Conservation (phyloP, 768 basidiomycete species). For the Hypholoma fasciculare region DNA sequence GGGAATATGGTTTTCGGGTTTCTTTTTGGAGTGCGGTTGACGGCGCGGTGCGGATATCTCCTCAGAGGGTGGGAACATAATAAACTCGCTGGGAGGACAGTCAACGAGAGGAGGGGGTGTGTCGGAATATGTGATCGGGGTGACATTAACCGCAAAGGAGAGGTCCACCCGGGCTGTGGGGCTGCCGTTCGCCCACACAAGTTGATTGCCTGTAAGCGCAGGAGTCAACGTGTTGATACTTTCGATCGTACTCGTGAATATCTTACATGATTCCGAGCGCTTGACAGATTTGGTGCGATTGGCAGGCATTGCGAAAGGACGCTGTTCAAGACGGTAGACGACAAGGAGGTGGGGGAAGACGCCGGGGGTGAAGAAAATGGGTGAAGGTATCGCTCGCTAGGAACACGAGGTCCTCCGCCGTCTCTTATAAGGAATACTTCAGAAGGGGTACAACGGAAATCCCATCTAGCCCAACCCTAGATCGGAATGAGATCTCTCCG, state of each 20-base stretch:
- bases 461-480: conserved; percentile 21
- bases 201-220: conserved; percentile 26
- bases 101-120: conserved; percentile 30
- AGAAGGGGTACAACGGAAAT: conserved; percentile 16
- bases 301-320: conserved; percentile 27
- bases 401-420: conserved; percentile 29
- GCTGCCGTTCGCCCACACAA: conserved; percentile 29
- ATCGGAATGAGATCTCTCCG: conserved; percentile 32
- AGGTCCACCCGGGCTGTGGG: conserved; percentile 19
- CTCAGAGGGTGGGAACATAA: conserved; percentile 53
- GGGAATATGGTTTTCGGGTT: conserved; percentile 74
- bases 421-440: conserved; percentile 26
- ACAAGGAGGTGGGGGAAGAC: conserved; percentile 8
- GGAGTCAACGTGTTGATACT: conserved; percentile 13
- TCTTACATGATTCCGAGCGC: conserved; percentile 24
- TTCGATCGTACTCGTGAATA: background rate
- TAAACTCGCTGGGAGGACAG: conserved; percentile 35
- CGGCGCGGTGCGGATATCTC: conserved; percentile 32
- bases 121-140: conserved; percentile 23
- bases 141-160: conserved; percentile 21
- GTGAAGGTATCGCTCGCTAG: conserved; percentile 26
- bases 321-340: background rate
- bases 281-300: conserved; percentile 29
- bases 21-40: conserved; percentile 65
- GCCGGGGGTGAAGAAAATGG: conserved; percentile 20